phyloP scores from a whole-genome alignment of 352 stramenopile genomes.

The Ochromonadaceae sp. region DNA sequence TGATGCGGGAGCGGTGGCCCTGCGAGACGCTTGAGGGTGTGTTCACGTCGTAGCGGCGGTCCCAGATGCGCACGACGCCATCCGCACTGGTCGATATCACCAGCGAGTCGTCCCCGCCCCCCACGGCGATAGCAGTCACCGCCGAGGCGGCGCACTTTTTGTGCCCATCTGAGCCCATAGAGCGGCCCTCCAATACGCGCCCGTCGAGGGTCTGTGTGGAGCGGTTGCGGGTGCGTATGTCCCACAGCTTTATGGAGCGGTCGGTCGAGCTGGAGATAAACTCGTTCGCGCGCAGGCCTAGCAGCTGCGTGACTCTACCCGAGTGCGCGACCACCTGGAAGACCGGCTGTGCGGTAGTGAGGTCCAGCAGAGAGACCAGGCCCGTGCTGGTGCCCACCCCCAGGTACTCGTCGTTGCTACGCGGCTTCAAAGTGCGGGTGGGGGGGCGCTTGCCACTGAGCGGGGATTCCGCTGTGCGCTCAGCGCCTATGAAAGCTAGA shows the following conservation, averaged over 20 bases:
- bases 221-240: no score
- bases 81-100: constrained; percentile 6
- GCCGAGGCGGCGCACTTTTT: neutral
- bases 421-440: no score
- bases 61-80: neutral
- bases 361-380: no score
- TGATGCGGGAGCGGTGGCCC: neutral
- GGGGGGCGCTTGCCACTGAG: no score
- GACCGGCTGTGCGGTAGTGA: no score
- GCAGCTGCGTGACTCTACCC: neutral
- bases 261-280: neutral
- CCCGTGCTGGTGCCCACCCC: no score
- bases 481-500: no score
- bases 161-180: neutral
- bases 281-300: neutral
- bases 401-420: no score
- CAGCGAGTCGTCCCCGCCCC: neutral
- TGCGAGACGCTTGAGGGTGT: neutral
- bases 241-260: neutral
- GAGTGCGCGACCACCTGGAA: neutral
- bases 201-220: no score
- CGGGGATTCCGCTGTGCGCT: no score
- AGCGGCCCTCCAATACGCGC: neutral
- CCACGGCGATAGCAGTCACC: constrained; percentile 1
- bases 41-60: neutral